Evolutionary conservation across 305 asterid species (phyloP).

Genomic region (Coffea humblotiana): DNA sequence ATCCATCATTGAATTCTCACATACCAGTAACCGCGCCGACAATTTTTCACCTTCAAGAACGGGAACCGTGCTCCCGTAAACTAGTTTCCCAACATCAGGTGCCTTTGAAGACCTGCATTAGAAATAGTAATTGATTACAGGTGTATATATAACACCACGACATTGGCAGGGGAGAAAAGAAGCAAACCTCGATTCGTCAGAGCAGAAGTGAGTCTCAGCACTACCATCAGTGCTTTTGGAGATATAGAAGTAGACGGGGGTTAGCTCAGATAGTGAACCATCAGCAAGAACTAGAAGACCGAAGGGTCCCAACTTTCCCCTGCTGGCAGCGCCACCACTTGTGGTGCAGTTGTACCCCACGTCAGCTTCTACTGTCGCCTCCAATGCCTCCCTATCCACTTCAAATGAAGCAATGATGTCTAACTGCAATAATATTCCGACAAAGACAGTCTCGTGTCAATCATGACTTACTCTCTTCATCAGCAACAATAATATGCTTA

Average conservation of each 20-base stretch:
- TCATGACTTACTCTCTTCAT: neutral
- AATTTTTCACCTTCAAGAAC: constrained; percentile 66
- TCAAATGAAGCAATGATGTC: constrained; percentile 72
- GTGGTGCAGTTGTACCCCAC: constrained; percentile 51
- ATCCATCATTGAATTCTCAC: neutral
- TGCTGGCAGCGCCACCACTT: constrained; percentile 64
- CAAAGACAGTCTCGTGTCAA: neutral
- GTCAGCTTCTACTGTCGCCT: constrained; percentile 30
- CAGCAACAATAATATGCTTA: too few relatives aligned
- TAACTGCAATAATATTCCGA: constrained; percentile 42
- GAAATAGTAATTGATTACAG: neutral
- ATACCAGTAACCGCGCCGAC: constrained; percentile 66
- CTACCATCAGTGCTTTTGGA: constrained; percentile 52
- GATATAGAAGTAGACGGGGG: constrained; percentile 79
- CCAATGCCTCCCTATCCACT: constrained; percentile 37
- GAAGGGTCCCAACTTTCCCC: constrained; percentile 85
- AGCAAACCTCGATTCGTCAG: constrained; percentile 67
- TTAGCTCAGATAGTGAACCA: constrained; percentile 48
- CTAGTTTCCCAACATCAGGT: constrained; percentile 55
- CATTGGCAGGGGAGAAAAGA: neutral
- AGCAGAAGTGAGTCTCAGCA: constrained; percentile 58
- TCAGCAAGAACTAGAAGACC: constrained; percentile 76
- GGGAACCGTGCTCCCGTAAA: constrained; percentile 77
- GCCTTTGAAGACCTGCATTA: constrained; percentile 69
- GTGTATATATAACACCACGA: neutral